Base-by-base conservation (phyloP, 352 stramenopile genomes). In the Globisporangium middletonii region DNA sequence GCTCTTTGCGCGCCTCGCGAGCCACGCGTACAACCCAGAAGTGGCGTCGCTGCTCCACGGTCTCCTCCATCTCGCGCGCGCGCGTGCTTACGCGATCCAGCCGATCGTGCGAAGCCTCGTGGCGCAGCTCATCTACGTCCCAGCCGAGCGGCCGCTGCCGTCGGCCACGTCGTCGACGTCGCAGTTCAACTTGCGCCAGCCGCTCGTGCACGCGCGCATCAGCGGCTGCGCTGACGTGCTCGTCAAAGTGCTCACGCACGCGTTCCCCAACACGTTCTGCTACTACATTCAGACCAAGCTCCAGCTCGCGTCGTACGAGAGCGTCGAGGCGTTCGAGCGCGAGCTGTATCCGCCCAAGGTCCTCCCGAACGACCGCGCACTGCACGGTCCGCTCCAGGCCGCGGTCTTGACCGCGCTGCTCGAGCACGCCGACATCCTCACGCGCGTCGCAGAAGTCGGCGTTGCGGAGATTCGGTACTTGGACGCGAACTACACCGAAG, bases 261-360 rank as follows among this genome's bases (percentile, higher is more conserved):
- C 88, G 60, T 88, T 88, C 26, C 81, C 81, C 1, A 89, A 92
- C 54, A 92, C 81, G 23, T 89, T 89, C 55, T 70, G 75, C 18
- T 92, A 88, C 46, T 88, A 77, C 51, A 83, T 85, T 23, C 79
- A 89, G 50, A 73, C 74, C 2, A 83, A 73, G 38, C 62, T 88
- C 38, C 81, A 89, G 50, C 41, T 92, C 9, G 73, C 79, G 15
- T 92, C 81, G 13, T 92, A 83, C 54, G 81, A 92, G 42, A 85
- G 68, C n/a, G 75, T 92, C 1, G 75, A 83, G 26, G 33, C 73
- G 0, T 92, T 88, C 65, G 81, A 92, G 47, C 67, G 69, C 0
- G 79, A 89, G 55, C 64, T 92, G 0, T 89, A 88, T 45, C 77
- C 81, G 2, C 64, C 70, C 1, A 81, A 69, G 47, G 71, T 71